These are phyloP conservation scores for Arctostaphylos glauca DNA, from an alignment of 148 eudicot species.

Conservation along the genomic window DNA sequence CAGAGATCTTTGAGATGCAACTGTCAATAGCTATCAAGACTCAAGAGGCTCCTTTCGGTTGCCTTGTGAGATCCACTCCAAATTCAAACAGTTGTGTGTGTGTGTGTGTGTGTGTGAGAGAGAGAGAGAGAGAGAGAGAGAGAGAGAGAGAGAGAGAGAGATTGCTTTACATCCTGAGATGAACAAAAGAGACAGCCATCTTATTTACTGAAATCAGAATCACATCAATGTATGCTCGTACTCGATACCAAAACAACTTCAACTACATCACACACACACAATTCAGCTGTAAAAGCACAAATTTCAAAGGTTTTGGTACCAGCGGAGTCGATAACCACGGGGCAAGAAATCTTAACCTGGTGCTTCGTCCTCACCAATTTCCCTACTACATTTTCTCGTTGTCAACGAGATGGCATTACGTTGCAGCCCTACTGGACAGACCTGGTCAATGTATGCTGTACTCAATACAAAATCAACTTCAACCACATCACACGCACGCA, in stretches of 20 bases:
- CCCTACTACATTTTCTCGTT: conserved; percentile 71
- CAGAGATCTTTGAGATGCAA: no score
- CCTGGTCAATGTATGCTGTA: no score
- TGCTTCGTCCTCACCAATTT: conserved; percentile 68
- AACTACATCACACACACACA: not conserved
- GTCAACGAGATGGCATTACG: no score
- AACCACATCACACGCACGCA: no score
- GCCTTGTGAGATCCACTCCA: no score
- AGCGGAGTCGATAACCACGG: conserved; percentile 54
- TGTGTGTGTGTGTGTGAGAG: no score
- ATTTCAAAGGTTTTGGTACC: conserved; percentile 66
- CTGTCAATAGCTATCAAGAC: no score
- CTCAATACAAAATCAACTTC: no score
- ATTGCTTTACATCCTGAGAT: not conserved
- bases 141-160: not conserved
- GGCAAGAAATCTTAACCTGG: conserved; percentile 46
- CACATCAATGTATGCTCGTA: not conserved
- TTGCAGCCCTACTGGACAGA: no score
- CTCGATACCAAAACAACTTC: not conserved
- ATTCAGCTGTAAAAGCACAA: conserved; percentile 40
- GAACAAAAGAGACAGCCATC: not conserved
- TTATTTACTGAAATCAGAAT: not conserved
- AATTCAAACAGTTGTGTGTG: no score
- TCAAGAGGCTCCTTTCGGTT: no score
- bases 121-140: not conserved